phyloP scores from a whole-genome alignment of 768 basidiomycete genomes.

The Amanita fuliginea region DNA sequence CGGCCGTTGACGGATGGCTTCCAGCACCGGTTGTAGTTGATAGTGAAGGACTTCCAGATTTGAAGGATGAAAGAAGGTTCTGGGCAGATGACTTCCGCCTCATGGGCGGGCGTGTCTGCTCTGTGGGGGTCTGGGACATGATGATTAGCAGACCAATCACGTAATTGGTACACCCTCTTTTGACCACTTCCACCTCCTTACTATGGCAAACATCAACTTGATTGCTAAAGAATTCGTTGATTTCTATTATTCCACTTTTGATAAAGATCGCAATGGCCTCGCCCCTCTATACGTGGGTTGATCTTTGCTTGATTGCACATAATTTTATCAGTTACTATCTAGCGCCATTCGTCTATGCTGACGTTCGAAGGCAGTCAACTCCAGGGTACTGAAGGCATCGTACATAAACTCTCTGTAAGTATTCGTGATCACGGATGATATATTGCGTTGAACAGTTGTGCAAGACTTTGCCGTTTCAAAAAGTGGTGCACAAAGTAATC shows the following conservation, averaged over 20 bases:
- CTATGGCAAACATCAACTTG: constrained; percentile 62
- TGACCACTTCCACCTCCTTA: constrained; percentile 7
- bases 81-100: constrained; percentile 81
- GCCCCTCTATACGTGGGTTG: constrained; percentile 66
- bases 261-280: constrained; percentile 46
- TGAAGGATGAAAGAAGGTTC: constrained; percentile 74
- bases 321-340: constrained; percentile 16
- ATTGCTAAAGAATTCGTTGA: constrained; percentile 73
- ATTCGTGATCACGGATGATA: constrained; percentile 3
- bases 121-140: constrained; percentile 29
- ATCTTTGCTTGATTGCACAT: constrained; percentile 8
- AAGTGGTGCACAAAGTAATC: constrained; percentile 69
- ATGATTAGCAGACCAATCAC: not conserved
- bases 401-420: constrained; percentile 62
- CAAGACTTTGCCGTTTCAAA: constrained; percentile 69
- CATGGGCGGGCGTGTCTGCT: constrained; percentile 45
- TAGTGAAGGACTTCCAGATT: constrained; percentile 21
- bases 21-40: constrained; percentile 23
- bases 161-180: not conserved
- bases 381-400: constrained; percentile 43
- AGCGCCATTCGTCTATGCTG: constrained; percentile 81
- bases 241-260: constrained; percentile 81
- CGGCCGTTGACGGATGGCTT: constrained; percentile 22
- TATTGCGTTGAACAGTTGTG: not conserved
- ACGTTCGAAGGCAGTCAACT: constrained; percentile 61